A percentile compares a stretch with the other conserved stretches of the same genome.
Evolutionary conservation across 345 rosid species (phyloP).

Genomic region (Turnera subulata): DNA sequence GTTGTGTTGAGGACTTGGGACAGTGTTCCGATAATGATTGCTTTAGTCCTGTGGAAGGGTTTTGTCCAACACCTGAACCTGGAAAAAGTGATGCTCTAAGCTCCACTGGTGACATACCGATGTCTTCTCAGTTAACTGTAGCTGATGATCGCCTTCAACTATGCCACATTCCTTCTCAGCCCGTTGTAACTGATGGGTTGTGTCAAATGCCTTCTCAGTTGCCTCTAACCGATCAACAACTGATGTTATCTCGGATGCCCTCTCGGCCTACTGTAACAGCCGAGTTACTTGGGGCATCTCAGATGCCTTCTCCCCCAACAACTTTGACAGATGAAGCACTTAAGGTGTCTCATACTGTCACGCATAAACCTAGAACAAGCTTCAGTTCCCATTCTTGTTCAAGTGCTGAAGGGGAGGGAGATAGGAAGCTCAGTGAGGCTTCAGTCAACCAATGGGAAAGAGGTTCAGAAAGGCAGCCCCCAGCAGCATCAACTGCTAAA

Average conservation of each 20-base stretch:
- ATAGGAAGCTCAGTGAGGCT: slow-evolving; percentile 31
- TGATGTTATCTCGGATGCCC: background rate
- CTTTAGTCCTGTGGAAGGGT: slow-evolving; percentile 67
- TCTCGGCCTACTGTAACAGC: slow-evolving; percentile 7
- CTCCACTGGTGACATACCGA: slow-evolving; percentile 57
- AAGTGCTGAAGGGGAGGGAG: slow-evolving; percentile 39
- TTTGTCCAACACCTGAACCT: slow-evolving; percentile 53
- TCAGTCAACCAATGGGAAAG: slow-evolving; percentile 49
- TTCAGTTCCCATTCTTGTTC: slow-evolving; percentile 41
- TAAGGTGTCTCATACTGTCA: slow-evolving; percentile 15
- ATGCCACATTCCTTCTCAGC: slow-evolving; percentile 25
- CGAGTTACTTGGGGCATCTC: slow-evolving; percentile 4
- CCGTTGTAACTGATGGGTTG: slow-evolving; percentile 5
- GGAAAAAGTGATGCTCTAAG: slow-evolving; percentile 72
- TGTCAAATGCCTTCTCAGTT: slow-evolving; percentile 12
- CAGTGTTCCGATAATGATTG: slow-evolving; percentile 67
- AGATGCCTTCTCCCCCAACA: slow-evolving; percentile 8
- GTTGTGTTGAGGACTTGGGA: slow-evolving; percentile 39
- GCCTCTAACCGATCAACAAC: slow-evolving; percentile 1
- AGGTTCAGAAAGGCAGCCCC: slow-evolving; percentile 44
- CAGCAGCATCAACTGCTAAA: slow-evolving; percentile 30
- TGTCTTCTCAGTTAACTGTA: slow-evolving; percentile 41
- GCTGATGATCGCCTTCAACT: slow-evolving; percentile 23
- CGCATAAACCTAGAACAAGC: slow-evolving; percentile 33
- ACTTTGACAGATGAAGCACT: background rate